Percentiles rank a stretch among this genome's conserved stretches.
These are phyloP conservation scores for Centrapalus pauciflorus DNA, from an alignment of 129 eudicot genomes.

Conservation along the genomic window DNA sequence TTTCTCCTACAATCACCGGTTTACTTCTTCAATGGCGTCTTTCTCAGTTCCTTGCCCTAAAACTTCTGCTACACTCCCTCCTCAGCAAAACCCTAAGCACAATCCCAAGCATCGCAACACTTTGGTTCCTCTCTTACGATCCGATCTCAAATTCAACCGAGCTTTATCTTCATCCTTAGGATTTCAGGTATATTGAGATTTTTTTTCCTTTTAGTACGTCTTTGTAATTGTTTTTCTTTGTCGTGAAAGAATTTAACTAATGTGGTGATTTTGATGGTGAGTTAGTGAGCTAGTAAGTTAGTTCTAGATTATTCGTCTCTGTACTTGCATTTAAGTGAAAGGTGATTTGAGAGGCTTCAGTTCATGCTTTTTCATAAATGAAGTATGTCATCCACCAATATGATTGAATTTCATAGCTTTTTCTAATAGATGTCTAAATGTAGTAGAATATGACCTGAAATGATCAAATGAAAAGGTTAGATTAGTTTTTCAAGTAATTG, in stretches of 20 bases:
- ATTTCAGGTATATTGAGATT: slow-evolving; percentile 22
- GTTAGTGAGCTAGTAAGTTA: no score
- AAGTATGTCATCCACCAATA: background rate
- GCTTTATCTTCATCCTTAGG: slow-evolving; percentile 18
- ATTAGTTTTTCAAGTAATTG: no score
- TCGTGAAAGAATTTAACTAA: no score
- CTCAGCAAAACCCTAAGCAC: slow-evolving; percentile 21
- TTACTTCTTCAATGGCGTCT: slow-evolving; percentile 41
- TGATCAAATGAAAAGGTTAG: no score
- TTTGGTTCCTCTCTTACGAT: slow-evolving; percentile 25
- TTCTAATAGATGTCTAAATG: no score
- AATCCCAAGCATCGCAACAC: slow-evolving; percentile 6
- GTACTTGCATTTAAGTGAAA: background rate
- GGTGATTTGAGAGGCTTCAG: no score
- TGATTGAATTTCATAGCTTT: background rate
- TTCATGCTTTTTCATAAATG: no score
- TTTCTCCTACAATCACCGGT: background rate
- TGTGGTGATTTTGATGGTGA: background rate
- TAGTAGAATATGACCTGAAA: no score
- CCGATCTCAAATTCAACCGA: slow-evolving; percentile 22
- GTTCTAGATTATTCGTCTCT: background rate
- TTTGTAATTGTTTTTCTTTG: background rate
- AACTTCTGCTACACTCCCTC: slow-evolving; percentile 18
- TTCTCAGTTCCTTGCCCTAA: slow-evolving; percentile 55
- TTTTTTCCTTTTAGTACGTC: background rate